Base-by-base conservation (phyloP, 2,329 filamentous ascomycete genomes). In the Botrytis cinerea region DNA sequence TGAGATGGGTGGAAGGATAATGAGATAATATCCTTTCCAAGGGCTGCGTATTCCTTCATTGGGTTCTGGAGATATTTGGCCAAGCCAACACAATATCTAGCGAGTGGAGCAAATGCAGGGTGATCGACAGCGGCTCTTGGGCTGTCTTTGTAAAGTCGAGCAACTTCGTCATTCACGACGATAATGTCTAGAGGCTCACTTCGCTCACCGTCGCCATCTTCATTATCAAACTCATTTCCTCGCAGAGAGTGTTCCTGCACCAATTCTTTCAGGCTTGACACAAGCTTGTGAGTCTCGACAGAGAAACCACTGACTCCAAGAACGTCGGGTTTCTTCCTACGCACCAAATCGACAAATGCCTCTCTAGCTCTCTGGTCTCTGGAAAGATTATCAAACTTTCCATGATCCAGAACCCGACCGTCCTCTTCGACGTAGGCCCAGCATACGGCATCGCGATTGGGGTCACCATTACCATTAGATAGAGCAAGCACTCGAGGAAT, bases 351-450 rank as follows among this genome's bases (percentile, higher is more conserved):
- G 14, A 92, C 89, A 76, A 99, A 93, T 10, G 89, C 88, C 22
- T 91, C 89, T 38, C 83, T 91, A 81, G 85, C 92, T 82, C 82
- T 85, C 82, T 87, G 94, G 84, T 87, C 94, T 83, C 85, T 87
- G 38, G 90, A 88, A 63, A 99, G 86, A 77, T 97, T 95, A 48
- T 87, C 86, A 77, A 97, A 93, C 79, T 94, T 95, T 79, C 96
- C 94, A 78, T 96, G 92, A 81, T 98, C 96, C 45, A 95, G 84
- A 35, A 97, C 92, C 51, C 94, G 90, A 14, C 95, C 95, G 79
- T 97, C 93, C 81, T 98, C 95, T 79, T 97, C 94, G 25, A 98
- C 91, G 86, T 93, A 98, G 1, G 94, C 91, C 93, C 94, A 98
- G 83, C 90, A 92, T 61, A 97, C 89, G 3, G 94, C 92, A 77